Base-by-base conservation (phyloP, 768 basidiomycete species). In the Psilocybe azurescens region DNA sequence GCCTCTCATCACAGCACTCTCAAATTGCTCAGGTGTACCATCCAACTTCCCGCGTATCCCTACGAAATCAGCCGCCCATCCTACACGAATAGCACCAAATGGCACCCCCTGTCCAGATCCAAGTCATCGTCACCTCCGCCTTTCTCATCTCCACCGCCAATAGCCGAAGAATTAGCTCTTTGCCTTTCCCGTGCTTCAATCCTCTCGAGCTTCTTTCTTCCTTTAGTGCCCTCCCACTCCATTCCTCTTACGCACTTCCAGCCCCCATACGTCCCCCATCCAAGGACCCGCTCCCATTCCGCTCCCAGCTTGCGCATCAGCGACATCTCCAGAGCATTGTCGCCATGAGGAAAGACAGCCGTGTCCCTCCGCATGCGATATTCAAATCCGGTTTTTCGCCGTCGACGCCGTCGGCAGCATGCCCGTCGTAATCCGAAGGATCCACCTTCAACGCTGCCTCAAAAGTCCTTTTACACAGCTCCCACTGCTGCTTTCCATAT, bases 311-410 rank as follows among this genome's bases (percentile, higher is more conserved):
- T 67, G 13, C 82, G 81, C 89, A 89, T 89, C 32, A 88, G 70
- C 65, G 81, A 74, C 78, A 89, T 75, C 77, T 89, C 88, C 46
- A 83, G 72, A 29, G 83, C 79, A 67, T 89, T 89, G 63, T 79
- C 74, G 0, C 87, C 88, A 67, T 88, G 88, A 16, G 81, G 66
- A 70, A 89, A 89, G 2, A 82, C 81, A 8, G 87, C 88, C 2
- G 88, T 89, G 71, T 89, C 86, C 1, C 86, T 6, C 88, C 87
- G 67, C 84, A 85, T 6, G 86, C 86, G 55, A 89, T 78, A 56
- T 79, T 78, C 29, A 51, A 9, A 39, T 47, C 48, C n/a, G 33
- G 8, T 28, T 71, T 66, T 47, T 73, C 72, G 5, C 33, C 33
- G 5, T 57, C 56, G 5, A 32, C 3, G 7, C 24, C 44, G 6